Conservation (phyloP, 1,139 yeast species). For the Meyerozyma elateridarum region DNA sequence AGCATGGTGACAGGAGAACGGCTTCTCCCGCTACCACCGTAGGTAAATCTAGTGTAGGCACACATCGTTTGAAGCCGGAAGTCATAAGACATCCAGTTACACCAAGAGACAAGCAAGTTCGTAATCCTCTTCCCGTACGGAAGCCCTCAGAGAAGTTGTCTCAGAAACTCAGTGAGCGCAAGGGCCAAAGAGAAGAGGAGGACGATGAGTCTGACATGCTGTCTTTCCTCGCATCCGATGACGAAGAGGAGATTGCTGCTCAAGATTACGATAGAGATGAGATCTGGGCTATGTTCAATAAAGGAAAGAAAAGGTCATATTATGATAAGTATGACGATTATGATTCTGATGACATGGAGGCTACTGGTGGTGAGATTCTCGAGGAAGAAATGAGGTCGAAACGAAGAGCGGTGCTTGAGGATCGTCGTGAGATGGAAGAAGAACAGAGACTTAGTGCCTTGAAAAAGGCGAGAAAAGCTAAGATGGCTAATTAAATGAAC, state of each 20-base stretch:
- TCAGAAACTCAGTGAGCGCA: not conserved
- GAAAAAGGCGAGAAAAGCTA: conserved; percentile 25
- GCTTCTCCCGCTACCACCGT: not conserved
- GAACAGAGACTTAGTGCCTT: conserved; percentile 34
- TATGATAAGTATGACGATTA: conserved; percentile 42
- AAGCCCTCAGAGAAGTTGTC: conserved; percentile 15
- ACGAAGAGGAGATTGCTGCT: conserved; percentile 35
- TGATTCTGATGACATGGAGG: conserved; percentile 82
- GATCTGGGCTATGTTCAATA: conserved; percentile 81
- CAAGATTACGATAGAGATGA: conserved; percentile 72
- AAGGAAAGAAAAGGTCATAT: conserved; percentile 49
- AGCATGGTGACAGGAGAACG: too few relatives aligned
- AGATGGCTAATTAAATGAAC: too few relatives aligned
- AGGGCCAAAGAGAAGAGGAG: conserved; percentile 10
- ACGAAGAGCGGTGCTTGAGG: conserved; percentile 58
- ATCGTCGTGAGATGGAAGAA: conserved; percentile 54
- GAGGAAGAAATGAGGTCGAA: conserved; percentile 74
- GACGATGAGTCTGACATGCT: conserved; percentile 38
- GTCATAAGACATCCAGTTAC: not conserved
- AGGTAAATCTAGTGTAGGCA: not conserved
- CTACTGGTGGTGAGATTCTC: conserved; percentile 81
- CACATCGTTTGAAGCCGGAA: conserved; percentile 1
- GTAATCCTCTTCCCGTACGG: conserved; percentile 24
- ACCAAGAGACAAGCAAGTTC: conserved; percentile 5
- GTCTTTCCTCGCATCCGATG: conserved; percentile 55